Evolutionary conservation across 345 rosid genomes (phyloP).

Genomic region (Carallia pectinifolia): DNA sequence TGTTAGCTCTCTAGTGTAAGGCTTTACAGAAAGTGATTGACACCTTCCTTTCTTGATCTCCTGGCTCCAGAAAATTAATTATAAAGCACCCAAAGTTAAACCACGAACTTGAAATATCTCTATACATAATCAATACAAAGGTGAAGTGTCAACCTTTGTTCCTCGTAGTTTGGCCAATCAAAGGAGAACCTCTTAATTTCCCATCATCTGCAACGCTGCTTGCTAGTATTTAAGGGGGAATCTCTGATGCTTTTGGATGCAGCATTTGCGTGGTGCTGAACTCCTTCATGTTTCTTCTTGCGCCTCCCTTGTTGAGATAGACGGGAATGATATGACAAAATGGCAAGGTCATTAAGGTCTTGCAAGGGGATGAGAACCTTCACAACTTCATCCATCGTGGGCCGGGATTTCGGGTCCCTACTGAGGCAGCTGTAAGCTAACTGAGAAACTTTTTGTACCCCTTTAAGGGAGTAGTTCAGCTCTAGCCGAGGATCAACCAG

Average conservation of each 20-base stretch:
- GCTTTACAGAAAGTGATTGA: constrained; percentile 20
- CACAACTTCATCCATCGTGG: constrained; percentile 35
- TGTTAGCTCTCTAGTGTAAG: constrained; percentile 42
- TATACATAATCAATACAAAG: constrained; percentile 24
- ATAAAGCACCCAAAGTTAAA: constrained; percentile 25
- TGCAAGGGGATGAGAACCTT: constrained; percentile 31
- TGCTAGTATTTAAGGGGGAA: constrained; percentile 53
- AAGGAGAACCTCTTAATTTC: constrained; percentile 22
- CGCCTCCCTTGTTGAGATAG: constrained; percentile 63
- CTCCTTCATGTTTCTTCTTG: constrained; percentile 55
- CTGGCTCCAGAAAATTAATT: constrained; percentile 24
- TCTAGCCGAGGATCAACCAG: constrained; percentile 33
- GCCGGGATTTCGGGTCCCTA: constrained; percentile 30
- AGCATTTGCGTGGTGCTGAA: constrained; percentile 30
- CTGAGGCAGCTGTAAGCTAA: constrained; percentile 31
- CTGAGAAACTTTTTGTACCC: constrained; percentile 29
- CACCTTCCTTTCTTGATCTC: constrained; percentile 13
- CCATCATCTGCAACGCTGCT: constrained; percentile 48
- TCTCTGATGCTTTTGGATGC: constrained; percentile 49
- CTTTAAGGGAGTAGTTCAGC: constrained; percentile 33
- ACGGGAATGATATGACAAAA: constrained; percentile 26
- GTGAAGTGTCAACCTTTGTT: constrained; percentile 27
- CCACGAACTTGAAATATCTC: constrained; percentile 32
- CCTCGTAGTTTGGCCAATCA: constrained; percentile 24
- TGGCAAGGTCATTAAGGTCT: constrained; percentile 32